phyloP scores from a whole-genome alignment of 116 monocot genomes.

The Cymodocea nodosa region DNA sequence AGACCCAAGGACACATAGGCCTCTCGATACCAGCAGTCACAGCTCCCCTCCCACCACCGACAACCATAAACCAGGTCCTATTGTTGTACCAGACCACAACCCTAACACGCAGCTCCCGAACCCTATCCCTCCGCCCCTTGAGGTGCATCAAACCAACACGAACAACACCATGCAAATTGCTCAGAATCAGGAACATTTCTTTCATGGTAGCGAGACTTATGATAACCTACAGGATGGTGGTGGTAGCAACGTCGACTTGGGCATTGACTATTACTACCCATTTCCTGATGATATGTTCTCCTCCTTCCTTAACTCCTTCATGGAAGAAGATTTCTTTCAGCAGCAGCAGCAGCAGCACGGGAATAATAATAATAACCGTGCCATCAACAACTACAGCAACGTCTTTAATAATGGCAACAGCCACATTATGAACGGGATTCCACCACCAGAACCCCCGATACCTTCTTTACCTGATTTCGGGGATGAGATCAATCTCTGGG shows the following conservation, averaged over 20 bases:
- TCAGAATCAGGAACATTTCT: not conserved
- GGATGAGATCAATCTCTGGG: conserved; percentile 3
- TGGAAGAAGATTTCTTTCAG: conserved; percentile 9
- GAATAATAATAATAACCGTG: not conserved
- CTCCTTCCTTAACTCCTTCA: conserved; percentile 7
- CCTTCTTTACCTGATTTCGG: not conserved
- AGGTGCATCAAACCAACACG: not conserved
- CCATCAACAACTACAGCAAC: not conserved
- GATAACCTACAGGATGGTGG: not conserved
- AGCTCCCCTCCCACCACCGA: not conserved
- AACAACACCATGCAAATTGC: too few species aligned
- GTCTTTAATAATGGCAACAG: not conserved
- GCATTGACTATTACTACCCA: not conserved
- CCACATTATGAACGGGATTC: not conserved
- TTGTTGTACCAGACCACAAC: too few species aligned
- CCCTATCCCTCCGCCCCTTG: conserved; percentile 2
- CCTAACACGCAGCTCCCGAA: too few species aligned
- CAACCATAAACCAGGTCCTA: not conserved
- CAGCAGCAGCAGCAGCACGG: not conserved
- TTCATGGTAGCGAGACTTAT: not conserved
- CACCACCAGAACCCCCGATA: not conserved
- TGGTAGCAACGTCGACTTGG: too few species aligned
- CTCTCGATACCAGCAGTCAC: not conserved
- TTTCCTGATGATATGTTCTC: conserved; percentile 9
- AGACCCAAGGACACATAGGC: conserved; percentile 25